Percentiles rank a stretch among this genome's conserved stretches.
Evolutionary conservation across 768 basidiomycete genomes (phyloP).

Genomic region (Podaxis rugospora): DNA sequence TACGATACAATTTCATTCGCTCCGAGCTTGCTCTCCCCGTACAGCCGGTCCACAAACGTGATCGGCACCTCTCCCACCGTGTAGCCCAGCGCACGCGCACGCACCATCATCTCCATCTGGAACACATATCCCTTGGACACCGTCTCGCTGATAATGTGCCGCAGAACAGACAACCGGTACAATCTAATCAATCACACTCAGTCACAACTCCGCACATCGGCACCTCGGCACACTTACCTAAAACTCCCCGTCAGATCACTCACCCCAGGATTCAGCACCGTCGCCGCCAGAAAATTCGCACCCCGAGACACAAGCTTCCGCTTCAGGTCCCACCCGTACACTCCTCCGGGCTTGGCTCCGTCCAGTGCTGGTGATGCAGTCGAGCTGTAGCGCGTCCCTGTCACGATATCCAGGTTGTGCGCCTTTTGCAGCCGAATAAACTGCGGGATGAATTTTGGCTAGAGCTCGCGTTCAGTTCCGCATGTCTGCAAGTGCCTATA

Average conservation of each 20-base stretch:
- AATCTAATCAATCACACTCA: slow-evolving; percentile 38
- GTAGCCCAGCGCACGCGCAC: slow-evolving; percentile 80
- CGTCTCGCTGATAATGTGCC: slow-evolving; percentile 79
- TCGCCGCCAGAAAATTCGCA: slow-evolving; percentile 87
- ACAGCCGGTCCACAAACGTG: slow-evolving; percentile 91
- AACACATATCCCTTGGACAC: slow-evolving; percentile 91
- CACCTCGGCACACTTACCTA: slow-evolving; percentile 43
- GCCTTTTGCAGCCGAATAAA: slow-evolving; percentile 82
- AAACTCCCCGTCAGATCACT: slow-evolving; percentile 92
- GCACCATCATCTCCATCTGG: slow-evolving; percentile 98
- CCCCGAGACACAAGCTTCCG: slow-evolving; percentile 86
- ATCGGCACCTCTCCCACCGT: slow-evolving; percentile 89
- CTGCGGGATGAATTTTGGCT: slow-evolving; percentile 95
- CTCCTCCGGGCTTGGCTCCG: slow-evolving; percentile 73
- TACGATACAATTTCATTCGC: slow-evolving; percentile 87
- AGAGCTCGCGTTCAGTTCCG: not conserved
- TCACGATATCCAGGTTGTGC: slow-evolving; percentile 90
- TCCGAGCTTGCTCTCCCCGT: slow-evolving; percentile 89
- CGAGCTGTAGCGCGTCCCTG: slow-evolving; percentile 82
- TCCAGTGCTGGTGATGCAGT: slow-evolving; percentile 50
- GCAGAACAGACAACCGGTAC: slow-evolving; percentile 72
- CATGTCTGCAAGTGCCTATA: not conserved
- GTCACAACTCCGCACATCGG: not conserved
- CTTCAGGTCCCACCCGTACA: slow-evolving; percentile 90
- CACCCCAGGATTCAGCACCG: slow-evolving; percentile 79